Conservation (phyloP, 83 land plant species). For the Diphasiastrum complanatum region DNA sequence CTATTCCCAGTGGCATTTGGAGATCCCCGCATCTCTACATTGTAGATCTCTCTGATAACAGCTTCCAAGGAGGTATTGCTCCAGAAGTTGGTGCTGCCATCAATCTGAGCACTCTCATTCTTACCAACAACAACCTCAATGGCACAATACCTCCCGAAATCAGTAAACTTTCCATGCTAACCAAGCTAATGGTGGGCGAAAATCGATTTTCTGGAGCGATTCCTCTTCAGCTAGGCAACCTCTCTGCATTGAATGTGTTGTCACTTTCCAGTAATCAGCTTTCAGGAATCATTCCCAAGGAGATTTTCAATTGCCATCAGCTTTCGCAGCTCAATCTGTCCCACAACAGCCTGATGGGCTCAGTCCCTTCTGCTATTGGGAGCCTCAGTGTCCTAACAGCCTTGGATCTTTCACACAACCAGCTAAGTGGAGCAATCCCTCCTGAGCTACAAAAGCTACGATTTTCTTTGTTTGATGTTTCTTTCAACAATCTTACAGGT, state of each 20-base stretch:
- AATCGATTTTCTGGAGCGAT: too few species aligned
- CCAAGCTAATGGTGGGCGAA: too few species aligned
- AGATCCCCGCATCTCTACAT: background rate
- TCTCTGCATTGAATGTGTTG: too few species aligned
- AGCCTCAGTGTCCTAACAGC: background rate
- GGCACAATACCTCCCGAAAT: background rate
- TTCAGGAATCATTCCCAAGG: too few species aligned
- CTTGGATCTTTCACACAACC: background rate
- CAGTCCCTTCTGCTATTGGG: background rate
- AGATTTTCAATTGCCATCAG: too few species aligned
- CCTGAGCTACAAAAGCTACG: background rate
- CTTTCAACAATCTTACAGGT: background rate
- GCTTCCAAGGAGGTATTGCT: background rate
- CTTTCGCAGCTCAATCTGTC: too few species aligned
- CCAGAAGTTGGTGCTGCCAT: background rate
- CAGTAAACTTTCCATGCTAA: background rate
- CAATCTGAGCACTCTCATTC: background rate
- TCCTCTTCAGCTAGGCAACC: too few species aligned
- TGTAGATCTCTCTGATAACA: background rate
- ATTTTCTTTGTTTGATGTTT: background rate
- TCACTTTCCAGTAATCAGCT: too few species aligned
- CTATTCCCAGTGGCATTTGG: background rate
- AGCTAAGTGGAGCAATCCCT: background rate
- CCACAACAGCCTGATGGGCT: background rate
- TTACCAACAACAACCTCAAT: background rate